Evolutionary conservation across 495 filamentous ascomycete species (phyloP).

Genomic region (Emericellopsis terricola): DNA sequence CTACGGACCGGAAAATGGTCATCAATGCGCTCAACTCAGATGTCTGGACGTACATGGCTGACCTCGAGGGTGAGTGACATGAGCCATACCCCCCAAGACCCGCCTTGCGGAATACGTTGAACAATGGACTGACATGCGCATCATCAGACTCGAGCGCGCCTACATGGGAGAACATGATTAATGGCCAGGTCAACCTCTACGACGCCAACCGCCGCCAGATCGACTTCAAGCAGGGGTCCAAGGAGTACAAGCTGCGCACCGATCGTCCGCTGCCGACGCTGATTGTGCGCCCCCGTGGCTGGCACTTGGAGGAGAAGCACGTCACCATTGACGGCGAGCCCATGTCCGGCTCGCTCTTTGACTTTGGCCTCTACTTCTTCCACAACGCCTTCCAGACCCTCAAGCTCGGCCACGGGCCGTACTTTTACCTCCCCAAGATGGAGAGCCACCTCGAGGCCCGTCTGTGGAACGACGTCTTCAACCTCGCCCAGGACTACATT

Average conservation of each 20-base stretch:
- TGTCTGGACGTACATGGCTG: conserved; percentile 99
- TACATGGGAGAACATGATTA: conserved; percentile 99
- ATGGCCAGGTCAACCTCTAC: conserved; percentile 95
- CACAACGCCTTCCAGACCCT: conserved; percentile 90
- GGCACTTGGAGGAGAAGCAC: conserved; percentile 97
- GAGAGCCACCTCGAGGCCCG: conserved; percentile 94
- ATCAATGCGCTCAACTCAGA: conserved; percentile 94
- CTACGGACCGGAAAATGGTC: conserved; percentile 98
- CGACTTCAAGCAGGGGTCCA: conserved; percentile 89
- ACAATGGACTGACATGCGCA: conserved; percentile 4
- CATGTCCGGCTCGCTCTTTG: conserved; percentile 85
- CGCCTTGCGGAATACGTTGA: neutral
- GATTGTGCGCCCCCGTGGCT: conserved; percentile 75
- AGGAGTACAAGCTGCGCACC: conserved; percentile 93
- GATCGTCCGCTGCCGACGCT: conserved; percentile 65
- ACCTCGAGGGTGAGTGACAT: conserved; percentile 65
- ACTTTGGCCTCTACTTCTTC: conserved; percentile 99
- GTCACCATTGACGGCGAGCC: conserved; percentile 90
- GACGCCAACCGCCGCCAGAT: conserved; percentile 89
- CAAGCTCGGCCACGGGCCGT: conserved; percentile 69
- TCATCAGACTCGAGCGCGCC: conserved; percentile 77
- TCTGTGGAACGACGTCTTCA: conserved; percentile 98
- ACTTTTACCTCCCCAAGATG: conserved; percentile 99
- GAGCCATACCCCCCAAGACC: neutral
- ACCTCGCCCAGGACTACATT: conserved; percentile 84